These are phyloP conservation scores for Chytriomyces sp. DNA, from an alignment of 192 early-diverging fungal genomes.

Conservation along the genomic window DNA sequence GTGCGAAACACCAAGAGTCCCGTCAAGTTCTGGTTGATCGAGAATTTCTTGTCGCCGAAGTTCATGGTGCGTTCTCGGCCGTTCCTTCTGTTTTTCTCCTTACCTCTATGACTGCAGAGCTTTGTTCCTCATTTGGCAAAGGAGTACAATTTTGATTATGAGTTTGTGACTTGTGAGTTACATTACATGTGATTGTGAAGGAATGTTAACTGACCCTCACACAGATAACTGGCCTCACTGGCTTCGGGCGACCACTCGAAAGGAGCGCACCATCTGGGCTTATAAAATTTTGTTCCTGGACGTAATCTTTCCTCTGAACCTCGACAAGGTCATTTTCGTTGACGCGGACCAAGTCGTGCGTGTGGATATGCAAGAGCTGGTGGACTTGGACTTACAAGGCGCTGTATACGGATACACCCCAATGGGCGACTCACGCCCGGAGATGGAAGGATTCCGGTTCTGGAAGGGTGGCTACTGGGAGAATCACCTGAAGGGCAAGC, in stretches of 20 bases:
- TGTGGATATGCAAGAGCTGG: constrained; percentile 90
- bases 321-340: constrained; percentile 97
- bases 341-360: constrained; percentile 99
- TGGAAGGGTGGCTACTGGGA: constrained; percentile 98
- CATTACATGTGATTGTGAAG: neutral
- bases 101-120: constrained; percentile 61
- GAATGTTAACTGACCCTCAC: constrained; percentile 4
- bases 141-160: constrained; percentile 87
- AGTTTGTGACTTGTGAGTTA: constrained; percentile 84
- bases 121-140: constrained; percentile 89
- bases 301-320: constrained; percentile 89
- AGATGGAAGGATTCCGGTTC: constrained; percentile 97
- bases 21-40: constrained; percentile 99
- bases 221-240: constrained; percentile 96
- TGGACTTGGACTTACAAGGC: constrained; percentile 88
- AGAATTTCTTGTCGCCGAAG: constrained; percentile 94
- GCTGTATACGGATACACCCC: constrained; percentile 97
- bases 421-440: constrained; percentile 87
- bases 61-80: constrained; percentile 71
- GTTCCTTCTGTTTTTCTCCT: too few relatives aligned
- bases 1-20: constrained; percentile 81
- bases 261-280: constrained; percentile 98
- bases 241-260: constrained; percentile 88
- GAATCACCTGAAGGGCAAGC: constrained; percentile 79
- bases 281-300: constrained; percentile 99